Evolutionary conservation across 805 yeast genomes (phyloP).

Genomic region (Metschnikowia borealis): DNA sequence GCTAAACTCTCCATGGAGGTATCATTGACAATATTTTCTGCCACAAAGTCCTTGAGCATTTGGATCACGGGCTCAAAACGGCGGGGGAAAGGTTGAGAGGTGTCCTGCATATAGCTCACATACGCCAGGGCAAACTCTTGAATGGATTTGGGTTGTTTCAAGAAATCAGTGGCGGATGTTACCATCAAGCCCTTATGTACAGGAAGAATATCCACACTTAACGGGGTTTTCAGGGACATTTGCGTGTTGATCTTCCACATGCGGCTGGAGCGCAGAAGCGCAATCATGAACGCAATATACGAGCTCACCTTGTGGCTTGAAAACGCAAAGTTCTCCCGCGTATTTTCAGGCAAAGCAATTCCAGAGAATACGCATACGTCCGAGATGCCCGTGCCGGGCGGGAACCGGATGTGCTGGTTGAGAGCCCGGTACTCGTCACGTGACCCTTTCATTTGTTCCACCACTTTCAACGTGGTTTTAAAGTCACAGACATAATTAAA

Average conservation of each 20-base stretch:
- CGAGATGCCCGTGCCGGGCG: background rate
- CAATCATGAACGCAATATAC: slow-evolving; percentile 16
- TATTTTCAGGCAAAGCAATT: slow-evolving; percentile 2
- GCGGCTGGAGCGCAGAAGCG: slow-evolving; percentile 11
- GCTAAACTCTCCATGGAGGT: slow-evolving; percentile 46
- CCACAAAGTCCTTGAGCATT: slow-evolving; percentile 51
- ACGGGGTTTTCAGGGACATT: slow-evolving; percentile 26
- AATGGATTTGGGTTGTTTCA: slow-evolving; percentile 20
- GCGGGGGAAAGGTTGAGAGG: slow-evolving; percentile 8
- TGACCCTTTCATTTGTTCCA: background rate
- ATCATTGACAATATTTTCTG: slow-evolving; percentile 49
- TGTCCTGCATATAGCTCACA: slow-evolving; percentile 2
- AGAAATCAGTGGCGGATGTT: slow-evolving; percentile 15
- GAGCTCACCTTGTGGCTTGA: slow-evolving; percentile 7
- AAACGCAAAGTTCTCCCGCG: slow-evolving; percentile 1
- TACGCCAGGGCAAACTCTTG: slow-evolving; percentile 22
- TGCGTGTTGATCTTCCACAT: slow-evolving; percentile 24
- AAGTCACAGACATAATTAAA: slow-evolving; percentile 14
- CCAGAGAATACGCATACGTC: background rate
- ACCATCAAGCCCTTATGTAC: slow-evolving; percentile 12
- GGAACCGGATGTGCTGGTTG: background rate
- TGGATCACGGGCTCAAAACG: slow-evolving; percentile 36
- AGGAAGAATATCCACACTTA: slow-evolving; percentile 34
- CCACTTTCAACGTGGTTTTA: background rate
- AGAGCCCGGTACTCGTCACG: slow-evolving; percentile 1